These are phyloP conservation scores for Phytophthora chlamydospora DNA, from an alignment of 352 stramenopile genomes.

Conservation along the genomic window DNA sequence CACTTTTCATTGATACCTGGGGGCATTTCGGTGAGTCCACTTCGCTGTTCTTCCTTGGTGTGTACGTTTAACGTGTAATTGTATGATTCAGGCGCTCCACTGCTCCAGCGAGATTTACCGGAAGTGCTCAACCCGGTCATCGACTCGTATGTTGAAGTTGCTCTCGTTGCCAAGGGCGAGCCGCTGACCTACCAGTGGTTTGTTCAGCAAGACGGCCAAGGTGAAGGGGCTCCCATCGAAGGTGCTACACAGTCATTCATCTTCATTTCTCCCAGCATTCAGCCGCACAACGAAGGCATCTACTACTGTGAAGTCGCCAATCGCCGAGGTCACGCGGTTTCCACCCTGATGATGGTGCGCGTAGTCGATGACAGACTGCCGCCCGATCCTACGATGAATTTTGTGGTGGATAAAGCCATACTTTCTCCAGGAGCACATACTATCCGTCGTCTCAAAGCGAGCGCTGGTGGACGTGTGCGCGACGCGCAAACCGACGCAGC, in stretches of 20 bases:
- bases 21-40: slow-evolving; percentile 50
- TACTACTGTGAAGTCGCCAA: slow-evolving; percentile 74
- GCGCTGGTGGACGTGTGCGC: slow-evolving; percentile 42
- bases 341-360: slow-evolving; percentile 40
- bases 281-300: slow-evolving; percentile 57
- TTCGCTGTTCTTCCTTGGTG: background rate
- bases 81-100: slow-evolving; percentile 34
- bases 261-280: slow-evolving; percentile 58
- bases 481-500: slow-evolving; percentile 28
- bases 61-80: background rate
- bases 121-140: slow-evolving; percentile 37
- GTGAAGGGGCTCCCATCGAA: slow-evolving; percentile 34
- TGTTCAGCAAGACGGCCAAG: slow-evolving; percentile 16
- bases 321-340: slow-evolving; percentile 43
- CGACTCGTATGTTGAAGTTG: slow-evolving; percentile 58
- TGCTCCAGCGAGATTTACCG: slow-evolving; percentile 57
- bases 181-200: slow-evolving; percentile 78
- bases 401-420: slow-evolving; percentile 37
- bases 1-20: slow-evolving; percentile 64
- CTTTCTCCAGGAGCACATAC: slow-evolving; percentile 16
- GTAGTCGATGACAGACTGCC: slow-evolving; percentile 57
- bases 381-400: slow-evolving; percentile 48
- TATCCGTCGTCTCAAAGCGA: slow-evolving; percentile 45
- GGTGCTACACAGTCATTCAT: slow-evolving; percentile 53
- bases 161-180: slow-evolving; percentile 64